These are phyloP conservation scores for Stagonosporopsis chrysanthemi DNA, from an alignment of 2,329 filamentous ascomycete species.

Conservation along the genomic window DNA sequence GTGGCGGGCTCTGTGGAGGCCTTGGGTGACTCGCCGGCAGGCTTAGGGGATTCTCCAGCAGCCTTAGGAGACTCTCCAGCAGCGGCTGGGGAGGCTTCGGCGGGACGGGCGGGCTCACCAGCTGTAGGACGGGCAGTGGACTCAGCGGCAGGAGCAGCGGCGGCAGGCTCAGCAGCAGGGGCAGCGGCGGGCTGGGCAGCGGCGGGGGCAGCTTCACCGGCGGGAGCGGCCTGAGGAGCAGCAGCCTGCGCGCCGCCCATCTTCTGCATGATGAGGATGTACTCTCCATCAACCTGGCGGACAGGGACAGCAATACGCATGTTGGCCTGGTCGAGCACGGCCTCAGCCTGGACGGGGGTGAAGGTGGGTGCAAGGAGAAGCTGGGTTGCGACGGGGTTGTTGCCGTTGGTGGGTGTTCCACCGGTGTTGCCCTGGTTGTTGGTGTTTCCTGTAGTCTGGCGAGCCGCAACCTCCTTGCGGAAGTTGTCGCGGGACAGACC, in stretches of 20 bases:
- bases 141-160: conserved; percentile 1
- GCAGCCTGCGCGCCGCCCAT: conserved; percentile 28
- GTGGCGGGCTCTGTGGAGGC: conserved; percentile 1
- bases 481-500: conserved; percentile 32
- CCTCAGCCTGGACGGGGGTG: conserved; percentile 44
- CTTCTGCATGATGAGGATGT: conserved; percentile 45
- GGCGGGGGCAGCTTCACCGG: conserved; percentile 9
- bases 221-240: conserved; percentile 6
- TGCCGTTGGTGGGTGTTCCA: conserved; percentile 38
- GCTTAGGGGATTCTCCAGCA: neutral
- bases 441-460: conserved; percentile 22
- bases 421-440: conserved; percentile 20
- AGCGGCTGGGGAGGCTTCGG: neutral
- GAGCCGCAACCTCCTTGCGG: conserved; percentile 32
- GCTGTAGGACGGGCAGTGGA: neutral
- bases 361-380: conserved; percentile 49
- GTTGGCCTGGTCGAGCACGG: conserved; percentile 46
- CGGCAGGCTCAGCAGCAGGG: conserved; percentile 1
- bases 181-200: conserved; percentile 20
- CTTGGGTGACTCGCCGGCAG: neutral
- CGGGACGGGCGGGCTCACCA: conserved; percentile 1
- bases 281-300: conserved; percentile 47
- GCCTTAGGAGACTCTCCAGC: conserved; percentile 1
- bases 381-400: conserved; percentile 45
- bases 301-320: conserved; percentile 49